These are phyloP conservation scores for Globisporangium cystogenes DNA, from an alignment of 352 stramenopile species.

Conservation along the genomic window DNA sequence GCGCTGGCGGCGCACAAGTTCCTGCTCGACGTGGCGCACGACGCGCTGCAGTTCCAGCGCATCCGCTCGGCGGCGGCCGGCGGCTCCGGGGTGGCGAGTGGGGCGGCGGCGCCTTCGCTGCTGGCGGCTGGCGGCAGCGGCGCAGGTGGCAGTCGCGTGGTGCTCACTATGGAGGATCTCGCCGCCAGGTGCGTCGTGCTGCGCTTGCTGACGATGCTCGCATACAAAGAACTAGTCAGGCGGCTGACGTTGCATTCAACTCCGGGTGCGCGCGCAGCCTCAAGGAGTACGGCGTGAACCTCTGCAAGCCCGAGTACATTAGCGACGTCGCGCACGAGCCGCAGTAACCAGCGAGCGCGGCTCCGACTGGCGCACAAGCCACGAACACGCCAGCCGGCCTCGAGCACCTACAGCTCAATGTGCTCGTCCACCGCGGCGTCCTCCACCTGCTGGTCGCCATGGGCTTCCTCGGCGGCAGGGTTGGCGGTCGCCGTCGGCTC, in stretches of 20 bases:
- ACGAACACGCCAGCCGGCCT: neutral
- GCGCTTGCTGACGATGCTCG: too few relatives aligned
- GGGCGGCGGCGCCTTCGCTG: constrained; percentile 7
- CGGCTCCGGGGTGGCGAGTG: neutral
- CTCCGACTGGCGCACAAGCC: too few relatives aligned
- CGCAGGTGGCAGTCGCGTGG: constrained; percentile 18
- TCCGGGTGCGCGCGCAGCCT: constrained; percentile 26
- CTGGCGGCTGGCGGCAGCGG: constrained; percentile 12
- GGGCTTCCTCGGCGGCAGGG: neutral
- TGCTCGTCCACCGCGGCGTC: constrained; percentile 26
- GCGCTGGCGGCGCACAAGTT: constrained; percentile 75
- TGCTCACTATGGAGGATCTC: constrained; percentile 77
- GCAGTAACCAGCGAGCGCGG: neutral
- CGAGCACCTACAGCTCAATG: constrained; percentile 26
- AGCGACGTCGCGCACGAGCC: constrained; percentile 46
- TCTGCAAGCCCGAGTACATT: constrained; percentile 79
- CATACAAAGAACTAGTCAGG: too few relatives aligned
- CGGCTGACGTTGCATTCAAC: neutral
- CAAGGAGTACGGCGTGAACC: constrained; percentile 76
- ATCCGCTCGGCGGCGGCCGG: constrained; percentile 40
- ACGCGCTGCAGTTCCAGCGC: constrained; percentile 76
- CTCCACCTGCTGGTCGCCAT: neutral
- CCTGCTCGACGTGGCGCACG: constrained; percentile 71
- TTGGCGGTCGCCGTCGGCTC: neutral
- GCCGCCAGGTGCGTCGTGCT: constrained; percentile 27